These are phyloP conservation scores for Postia placenta DNA, from an alignment of 768 basidiomycete genomes.

Conservation along the genomic window DNA sequence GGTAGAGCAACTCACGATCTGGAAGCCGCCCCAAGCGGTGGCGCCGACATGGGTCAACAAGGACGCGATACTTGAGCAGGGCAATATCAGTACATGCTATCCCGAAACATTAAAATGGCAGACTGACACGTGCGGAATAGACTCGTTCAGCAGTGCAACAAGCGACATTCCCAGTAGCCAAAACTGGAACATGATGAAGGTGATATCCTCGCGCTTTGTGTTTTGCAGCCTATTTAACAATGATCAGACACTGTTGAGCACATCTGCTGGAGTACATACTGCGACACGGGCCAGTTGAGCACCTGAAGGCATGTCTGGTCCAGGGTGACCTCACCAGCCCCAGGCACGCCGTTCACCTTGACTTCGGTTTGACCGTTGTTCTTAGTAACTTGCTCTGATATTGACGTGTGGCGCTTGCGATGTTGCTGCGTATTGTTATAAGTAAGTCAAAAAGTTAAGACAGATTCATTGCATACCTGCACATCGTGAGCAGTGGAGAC, in stretches of 20 bases:
- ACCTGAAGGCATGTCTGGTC: slow-evolving; percentile 42
- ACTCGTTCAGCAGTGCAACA: slow-evolving; percentile 68
- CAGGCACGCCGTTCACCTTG: not conserved
- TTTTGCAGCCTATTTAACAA: slow-evolving; percentile 64
- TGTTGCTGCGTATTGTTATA: too few species aligned
- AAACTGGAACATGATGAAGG: slow-evolving; percentile 72
- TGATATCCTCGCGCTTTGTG: slow-evolving; percentile 72
- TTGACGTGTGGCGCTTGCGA: too few species aligned
- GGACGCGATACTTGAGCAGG: slow-evolving; percentile 43
- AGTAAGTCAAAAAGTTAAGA: too few species aligned
- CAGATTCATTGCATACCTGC: not conserved
- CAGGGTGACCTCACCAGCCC: not conserved
- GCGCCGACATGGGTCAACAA: slow-evolving; percentile 68
- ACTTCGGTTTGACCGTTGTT: slow-evolving; percentile 5
- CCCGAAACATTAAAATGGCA: not conserved
- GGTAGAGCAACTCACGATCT: slow-evolving; percentile 34
- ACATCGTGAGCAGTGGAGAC: slow-evolving; percentile 2
- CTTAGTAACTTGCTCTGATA: too few species aligned
- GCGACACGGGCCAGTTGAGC: slow-evolving; percentile 64
- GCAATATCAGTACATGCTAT: not conserved
- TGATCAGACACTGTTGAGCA: not conserved
- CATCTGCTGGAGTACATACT: slow-evolving; percentile 36
- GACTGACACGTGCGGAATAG: slow-evolving; percentile 63
- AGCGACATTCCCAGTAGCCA: slow-evolving; percentile 79
- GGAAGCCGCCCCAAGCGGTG: slow-evolving; percentile 67